Conservation (phyloP, 2,329 filamentous ascomycete species). For the Penicillium sp. region DNA sequence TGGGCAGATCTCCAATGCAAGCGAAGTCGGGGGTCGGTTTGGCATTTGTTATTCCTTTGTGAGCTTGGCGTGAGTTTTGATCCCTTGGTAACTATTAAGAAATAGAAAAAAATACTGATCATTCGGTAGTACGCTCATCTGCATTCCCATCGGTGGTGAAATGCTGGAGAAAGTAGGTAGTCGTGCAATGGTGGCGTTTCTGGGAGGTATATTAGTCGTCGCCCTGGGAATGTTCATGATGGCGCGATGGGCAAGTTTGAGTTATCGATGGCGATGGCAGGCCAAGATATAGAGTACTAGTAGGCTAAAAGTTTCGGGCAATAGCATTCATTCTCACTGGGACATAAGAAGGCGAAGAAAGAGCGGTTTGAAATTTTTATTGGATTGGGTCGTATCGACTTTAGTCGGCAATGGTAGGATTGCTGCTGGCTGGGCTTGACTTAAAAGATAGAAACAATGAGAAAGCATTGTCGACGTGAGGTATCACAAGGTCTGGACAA, state of each 20-base stretch:
- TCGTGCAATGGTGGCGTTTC: constrained; percentile 51
- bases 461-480: not conserved
- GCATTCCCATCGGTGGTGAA: constrained; percentile 54
- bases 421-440: not conserved
- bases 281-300: constrained; percentile 34
- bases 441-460: not conserved
- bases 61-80: constrained; percentile 46
- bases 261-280: constrained; percentile 45
- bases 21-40: constrained; percentile 53
- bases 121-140: constrained; percentile 45
- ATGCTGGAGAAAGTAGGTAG: constrained; percentile 54
- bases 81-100: not conserved
- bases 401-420: not conserved
- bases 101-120: not conserved
- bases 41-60: constrained; percentile 56
- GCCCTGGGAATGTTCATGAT: constrained; percentile 39
- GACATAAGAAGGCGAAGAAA: not conserved
- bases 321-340: not conserved
- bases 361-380: constrained; percentile 3
- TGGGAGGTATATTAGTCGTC: constrained; percentile 48
- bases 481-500: not conserved
- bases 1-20: constrained; percentile 52
- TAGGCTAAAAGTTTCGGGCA: not conserved
- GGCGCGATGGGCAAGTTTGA: constrained; percentile 45
- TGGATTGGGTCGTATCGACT: not conserved